Conservation (phyloP, 2,329 filamentous ascomycete genomes). For the Penicillium sp. region DNA sequence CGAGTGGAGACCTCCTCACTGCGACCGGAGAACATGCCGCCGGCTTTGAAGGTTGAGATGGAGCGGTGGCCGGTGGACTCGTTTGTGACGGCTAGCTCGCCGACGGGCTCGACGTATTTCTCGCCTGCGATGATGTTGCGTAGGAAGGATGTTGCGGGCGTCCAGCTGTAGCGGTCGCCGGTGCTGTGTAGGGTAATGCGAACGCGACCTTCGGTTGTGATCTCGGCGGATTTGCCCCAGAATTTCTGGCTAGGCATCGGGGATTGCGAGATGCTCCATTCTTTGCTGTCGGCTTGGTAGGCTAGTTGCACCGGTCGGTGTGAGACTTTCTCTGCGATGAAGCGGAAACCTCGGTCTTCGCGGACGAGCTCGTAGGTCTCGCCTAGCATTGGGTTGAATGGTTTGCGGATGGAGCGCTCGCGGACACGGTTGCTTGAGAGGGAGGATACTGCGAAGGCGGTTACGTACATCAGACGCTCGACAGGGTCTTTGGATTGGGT, state of each 20-base stretch:
- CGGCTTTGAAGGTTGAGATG: constrained; percentile 85
- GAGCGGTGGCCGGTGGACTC: constrained; percentile 82
- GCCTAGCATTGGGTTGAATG: constrained; percentile 94
- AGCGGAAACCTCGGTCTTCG: constrained; percentile 80
- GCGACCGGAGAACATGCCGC: constrained; percentile 95
- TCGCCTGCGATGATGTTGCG: constrained; percentile 97
- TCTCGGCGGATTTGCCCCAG: constrained; percentile 95
- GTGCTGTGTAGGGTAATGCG: constrained; percentile 72
- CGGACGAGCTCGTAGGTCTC: constrained; percentile 93
- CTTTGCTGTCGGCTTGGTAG: constrained; percentile 82
- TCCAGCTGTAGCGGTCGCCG: constrained; percentile 87
- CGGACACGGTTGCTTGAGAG: constrained; percentile 80
- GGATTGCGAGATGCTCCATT: constrained; percentile 85
- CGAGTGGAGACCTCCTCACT: constrained; percentile 85
- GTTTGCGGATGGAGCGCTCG: constrained; percentile 90
- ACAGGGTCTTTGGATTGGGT: constrained; percentile 55
- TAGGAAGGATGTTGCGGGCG: constrained; percentile 81
- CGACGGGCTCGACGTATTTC: constrained; percentile 95
- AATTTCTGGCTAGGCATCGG: constrained; percentile 93
- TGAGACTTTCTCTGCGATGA: constrained; percentile 92
- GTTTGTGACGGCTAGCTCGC: constrained; percentile 80
- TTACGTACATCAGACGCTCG: constrained; percentile 78
- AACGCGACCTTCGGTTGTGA: constrained; percentile 86
- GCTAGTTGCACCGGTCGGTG: constrained; percentile 91
- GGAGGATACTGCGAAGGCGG: constrained; percentile 85